phyloP scores from a whole-genome alignment of 768 basidiomycete genomes.

The Clavulina sp. region DNA sequence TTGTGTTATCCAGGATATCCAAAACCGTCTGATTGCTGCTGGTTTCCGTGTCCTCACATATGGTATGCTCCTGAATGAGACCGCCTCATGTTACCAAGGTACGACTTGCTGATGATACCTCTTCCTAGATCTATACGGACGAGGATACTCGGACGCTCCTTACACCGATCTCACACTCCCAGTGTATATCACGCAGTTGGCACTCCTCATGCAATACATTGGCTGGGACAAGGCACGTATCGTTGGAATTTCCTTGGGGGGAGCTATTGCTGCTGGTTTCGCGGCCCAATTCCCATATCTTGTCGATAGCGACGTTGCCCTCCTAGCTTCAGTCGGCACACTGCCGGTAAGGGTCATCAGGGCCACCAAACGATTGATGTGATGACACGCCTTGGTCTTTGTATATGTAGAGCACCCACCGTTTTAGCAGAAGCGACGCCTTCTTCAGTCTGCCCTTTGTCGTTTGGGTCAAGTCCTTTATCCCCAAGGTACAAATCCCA shows the following conservation, averaged over 20 bases:
- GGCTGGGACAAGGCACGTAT: constrained; percentile 50
- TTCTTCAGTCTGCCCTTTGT: background rate
- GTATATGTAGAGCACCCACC: background rate
- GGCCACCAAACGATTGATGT: background rate
- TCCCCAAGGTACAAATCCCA: background rate
- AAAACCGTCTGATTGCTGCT: constrained; percentile 38
- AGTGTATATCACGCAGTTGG: constrained; percentile 62
- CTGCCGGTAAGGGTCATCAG: constrained; percentile 22
- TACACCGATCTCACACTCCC: constrained; percentile 44
- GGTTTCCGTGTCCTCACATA: constrained; percentile 65
- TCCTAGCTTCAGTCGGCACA: constrained; percentile 54
- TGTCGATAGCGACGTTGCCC: constrained; percentile 42
- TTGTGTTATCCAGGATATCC: constrained; percentile 28
- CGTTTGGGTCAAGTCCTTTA: background rate
- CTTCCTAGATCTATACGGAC: constrained; percentile 51
- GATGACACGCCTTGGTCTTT: background rate
- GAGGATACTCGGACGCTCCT: constrained; percentile 72
- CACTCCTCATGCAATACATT: constrained; percentile 62
- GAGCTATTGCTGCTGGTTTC: constrained; percentile 55
- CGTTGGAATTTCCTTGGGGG: constrained; percentile 68
- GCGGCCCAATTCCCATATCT: constrained; percentile 53
- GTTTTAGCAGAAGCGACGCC: background rate
- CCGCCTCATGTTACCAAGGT: background rate
- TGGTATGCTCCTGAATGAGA: constrained; percentile 24
- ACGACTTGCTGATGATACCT: background rate